Percentiles rank a stretch among this genome's conserved stretches.
phyloP scores from a whole-genome alignment of 2,329 filamentous ascomycete species.

The Colletotrichum sp. region DNA sequence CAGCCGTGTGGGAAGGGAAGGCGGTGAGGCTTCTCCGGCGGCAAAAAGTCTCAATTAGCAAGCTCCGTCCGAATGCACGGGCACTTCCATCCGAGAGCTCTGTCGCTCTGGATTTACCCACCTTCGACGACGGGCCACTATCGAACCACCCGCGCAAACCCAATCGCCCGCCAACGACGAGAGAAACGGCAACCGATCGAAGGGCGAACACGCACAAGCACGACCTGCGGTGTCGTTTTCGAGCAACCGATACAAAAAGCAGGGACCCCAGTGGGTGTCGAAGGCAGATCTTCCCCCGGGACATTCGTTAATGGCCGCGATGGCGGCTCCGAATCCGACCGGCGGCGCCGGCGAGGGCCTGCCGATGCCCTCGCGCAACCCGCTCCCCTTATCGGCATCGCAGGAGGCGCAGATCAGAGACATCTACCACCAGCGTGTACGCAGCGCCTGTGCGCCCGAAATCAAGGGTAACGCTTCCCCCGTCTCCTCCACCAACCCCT shows the following conservation, averaged over 20 bases:
- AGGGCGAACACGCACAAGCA: not conserved
- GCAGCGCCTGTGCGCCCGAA: slow-evolving; percentile 75
- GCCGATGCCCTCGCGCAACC: slow-evolving; percentile 70
- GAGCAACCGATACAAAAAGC: not conserved
- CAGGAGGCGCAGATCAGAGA: slow-evolving; percentile 85
- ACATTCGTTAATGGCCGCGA: slow-evolving; percentile 38
- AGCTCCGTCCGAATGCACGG: slow-evolving; percentile 16
- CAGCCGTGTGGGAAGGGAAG: not conserved
- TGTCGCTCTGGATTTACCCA: not conserved
- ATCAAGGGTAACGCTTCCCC: slow-evolving; percentile 67
- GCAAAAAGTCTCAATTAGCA: slow-evolving; percentile 20
- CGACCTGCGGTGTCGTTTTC: not conserved
- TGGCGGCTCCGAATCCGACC: slow-evolving; percentile 42
- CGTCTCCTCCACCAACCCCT: not conserved
- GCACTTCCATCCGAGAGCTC: not conserved
- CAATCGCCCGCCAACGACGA: not conserved
- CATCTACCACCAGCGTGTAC: slow-evolving; percentile 80
- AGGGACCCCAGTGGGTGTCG: not conserved
- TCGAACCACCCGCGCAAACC: slow-evolving; percentile 13
- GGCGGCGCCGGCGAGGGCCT: slow-evolving; percentile 25
- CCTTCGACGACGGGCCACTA: not conserved
- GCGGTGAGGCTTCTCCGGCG: not conserved
- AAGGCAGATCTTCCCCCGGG: not conserved
- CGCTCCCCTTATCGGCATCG: slow-evolving; percentile 79
- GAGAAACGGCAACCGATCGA: not conserved